These are phyloP conservation scores for Podospora bellae-mahoneyi DNA, from an alignment of 495 filamentous ascomycete genomes.

Conservation along the genomic window DNA sequence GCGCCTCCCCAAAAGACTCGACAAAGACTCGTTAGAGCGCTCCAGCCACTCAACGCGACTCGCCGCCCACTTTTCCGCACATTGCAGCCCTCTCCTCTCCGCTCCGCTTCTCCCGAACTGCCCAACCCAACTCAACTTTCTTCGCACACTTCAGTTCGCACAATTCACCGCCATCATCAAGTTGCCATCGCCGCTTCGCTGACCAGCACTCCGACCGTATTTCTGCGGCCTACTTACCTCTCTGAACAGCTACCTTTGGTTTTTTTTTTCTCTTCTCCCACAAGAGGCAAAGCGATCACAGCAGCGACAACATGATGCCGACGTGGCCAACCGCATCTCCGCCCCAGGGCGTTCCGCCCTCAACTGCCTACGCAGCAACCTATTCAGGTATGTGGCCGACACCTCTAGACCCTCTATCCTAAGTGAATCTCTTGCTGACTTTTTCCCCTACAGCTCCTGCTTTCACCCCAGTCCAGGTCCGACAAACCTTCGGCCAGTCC, in stretches of 20 bases:
- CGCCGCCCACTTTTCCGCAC: slow-evolving; percentile 1
- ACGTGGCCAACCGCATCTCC: slow-evolving; percentile 30
- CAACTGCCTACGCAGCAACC: slow-evolving; percentile 32
- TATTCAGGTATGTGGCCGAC: slow-evolving; percentile 28
- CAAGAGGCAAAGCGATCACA: neutral
- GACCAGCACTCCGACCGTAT: neutral
- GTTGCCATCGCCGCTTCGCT: neutral
- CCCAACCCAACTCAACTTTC: neutral
- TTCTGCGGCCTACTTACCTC: neutral
- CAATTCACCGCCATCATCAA: slow-evolving; percentile 6
- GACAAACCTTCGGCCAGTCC: slow-evolving; percentile 43
- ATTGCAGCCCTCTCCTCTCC: neutral
- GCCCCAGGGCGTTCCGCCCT: slow-evolving; percentile 34
- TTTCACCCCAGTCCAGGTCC: slow-evolving; percentile 51
- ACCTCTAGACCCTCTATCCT: neutral
- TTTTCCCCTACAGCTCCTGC: slow-evolving; percentile 35
- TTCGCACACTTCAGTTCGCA: neutral
- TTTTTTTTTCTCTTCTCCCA: too few relatives aligned
- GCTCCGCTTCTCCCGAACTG: neutral
- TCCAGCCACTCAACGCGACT: slow-evolving; percentile 4
- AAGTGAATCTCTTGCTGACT: slow-evolving; percentile 19
- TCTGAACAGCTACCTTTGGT: too few relatives aligned
- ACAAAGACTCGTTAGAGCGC: slow-evolving; percentile 3
- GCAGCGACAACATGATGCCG: slow-evolving; percentile 28
- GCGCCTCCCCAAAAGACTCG: neutral